Base-by-base conservation (phyloP, 257 asterid genomes). In the Marsdenia floribunda region DNA sequence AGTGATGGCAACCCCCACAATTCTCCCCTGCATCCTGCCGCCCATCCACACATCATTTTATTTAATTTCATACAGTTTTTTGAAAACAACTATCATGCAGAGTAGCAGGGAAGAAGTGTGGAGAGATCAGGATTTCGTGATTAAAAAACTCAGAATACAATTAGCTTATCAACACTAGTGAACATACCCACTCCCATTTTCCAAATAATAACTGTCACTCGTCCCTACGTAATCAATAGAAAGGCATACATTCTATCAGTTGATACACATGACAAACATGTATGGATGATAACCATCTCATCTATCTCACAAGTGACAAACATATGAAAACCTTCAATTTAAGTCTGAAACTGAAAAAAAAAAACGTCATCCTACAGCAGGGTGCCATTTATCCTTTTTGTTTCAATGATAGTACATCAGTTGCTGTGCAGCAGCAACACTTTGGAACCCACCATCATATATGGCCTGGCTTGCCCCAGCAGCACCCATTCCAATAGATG, bases 401-500 rank as follows among this genome's bases (percentile, higher is more conserved):
- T 63, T 72, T 87, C 77, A 90, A 89, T 90, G 93, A 77, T 92
- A 92, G 82, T 89, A 93, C 97, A 93, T 91, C 80, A 93, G 92
- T 81, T 91, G 97, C 87, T 93, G 98, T 55, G 96, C 90, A 46
- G 91, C 91, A 54, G 90, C 96, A 52, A 87, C 84, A 24, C 82
- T 92, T 90, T 86, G 97, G 79, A 81, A 94, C 52, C 99, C 96
- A 13, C 96, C 92, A 37, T 94, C 99, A 21, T 94, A 94, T 61
- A 94, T 90, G 80, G 96, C 96, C 79, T 93, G 97, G 93, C 98
- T 93, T 58, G 84, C 82, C 72, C 88, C 87, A 73, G 85, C 75
- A 52, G 85, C 83, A 67, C 86, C 80, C 84, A 84, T 75, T n/a
- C 88, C 88, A 71, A 85, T 68, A 22, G 86, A 73, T 12, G 85